Evolutionary conservation across 1,284 basidiomycete species (phyloP).

Genomic region (Ceratobasidium sp.): DNA sequence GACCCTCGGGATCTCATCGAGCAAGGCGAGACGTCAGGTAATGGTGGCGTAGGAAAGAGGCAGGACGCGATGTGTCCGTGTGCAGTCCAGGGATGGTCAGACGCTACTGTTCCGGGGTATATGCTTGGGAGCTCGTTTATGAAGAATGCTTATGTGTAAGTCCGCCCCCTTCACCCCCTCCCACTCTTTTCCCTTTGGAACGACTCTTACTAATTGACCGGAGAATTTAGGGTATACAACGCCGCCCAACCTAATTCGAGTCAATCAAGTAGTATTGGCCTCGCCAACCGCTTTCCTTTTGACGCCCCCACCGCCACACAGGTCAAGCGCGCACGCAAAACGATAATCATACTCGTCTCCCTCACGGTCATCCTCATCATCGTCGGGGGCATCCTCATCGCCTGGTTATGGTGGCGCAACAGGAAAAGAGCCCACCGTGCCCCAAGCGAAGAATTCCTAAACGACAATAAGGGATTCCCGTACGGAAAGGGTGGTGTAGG

Average conservation of each 20-base stretch:
- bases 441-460: constrained; percentile 29
- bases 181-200: no score
- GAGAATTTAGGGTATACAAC: constrained; percentile 36
- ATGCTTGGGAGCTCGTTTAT: constrained; percentile 41
- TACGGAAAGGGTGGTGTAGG: constrained; percentile 11
- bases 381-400: background rate
- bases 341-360: constrained; percentile 16
- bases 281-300: constrained; percentile 16
- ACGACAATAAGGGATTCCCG: background rate
- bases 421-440: constrained; percentile 24
- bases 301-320: background rate
- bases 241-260: constrained; percentile 4
- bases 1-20: constrained; percentile 28
- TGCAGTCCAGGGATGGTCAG: constrained; percentile 28
- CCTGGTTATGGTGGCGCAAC: constrained; percentile 21
- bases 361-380: background rate
- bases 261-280: constrained; percentile 28
- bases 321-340: constrained; percentile 8
- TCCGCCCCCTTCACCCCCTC: background rate
- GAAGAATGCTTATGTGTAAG: constrained; percentile 41
- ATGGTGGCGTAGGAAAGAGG: background rate
- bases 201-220: no score
- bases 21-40: constrained; percentile 6
- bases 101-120: constrained; percentile 33
- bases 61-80: constrained; percentile 33